These are phyloP conservation scores for Metroxylon sagu DNA, from an alignment of 176 grass and related monocot genomes.

Conservation along the genomic window DNA sequence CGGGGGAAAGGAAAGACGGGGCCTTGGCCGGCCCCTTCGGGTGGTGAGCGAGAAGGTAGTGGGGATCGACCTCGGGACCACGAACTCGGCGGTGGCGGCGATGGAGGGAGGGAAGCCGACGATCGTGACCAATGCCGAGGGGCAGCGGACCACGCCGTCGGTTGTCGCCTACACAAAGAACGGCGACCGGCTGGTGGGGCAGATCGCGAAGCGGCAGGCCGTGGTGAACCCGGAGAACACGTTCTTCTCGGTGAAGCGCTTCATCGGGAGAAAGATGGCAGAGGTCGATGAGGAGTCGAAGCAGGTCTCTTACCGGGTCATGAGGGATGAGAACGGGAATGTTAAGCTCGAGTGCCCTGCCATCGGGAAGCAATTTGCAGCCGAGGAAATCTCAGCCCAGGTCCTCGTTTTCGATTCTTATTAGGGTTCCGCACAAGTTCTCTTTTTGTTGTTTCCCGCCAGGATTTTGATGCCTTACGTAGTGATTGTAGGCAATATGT, in stretches of 20 bases:
- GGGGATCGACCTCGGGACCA: conserved; percentile 73
- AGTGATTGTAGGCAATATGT: too few species aligned
- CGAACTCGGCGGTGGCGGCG: conserved; percentile 68
- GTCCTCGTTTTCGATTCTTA: conserved; percentile 1
- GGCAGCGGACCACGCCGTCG: conserved; percentile 67
- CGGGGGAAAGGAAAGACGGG: conserved; percentile 14
- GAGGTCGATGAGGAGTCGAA: conserved; percentile 70
- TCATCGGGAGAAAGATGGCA: conserved; percentile 72
- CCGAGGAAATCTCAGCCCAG: conserved; percentile 68
- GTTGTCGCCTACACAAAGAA: conserved; percentile 70
- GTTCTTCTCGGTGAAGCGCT: conserved; percentile 69
- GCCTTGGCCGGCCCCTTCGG: conserved; percentile 39
- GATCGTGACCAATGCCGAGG: conserved; percentile 83
- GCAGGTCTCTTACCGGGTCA: conserved; percentile 57
- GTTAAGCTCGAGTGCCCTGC: conserved; percentile 68
- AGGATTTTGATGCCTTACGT: too few species aligned
- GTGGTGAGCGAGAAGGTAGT: conserved; percentile 63
- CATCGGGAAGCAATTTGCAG: conserved; percentile 59
- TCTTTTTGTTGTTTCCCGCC: too few species aligned
- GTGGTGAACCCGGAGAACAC: conserved; percentile 81
- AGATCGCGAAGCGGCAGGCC: conserved; percentile 82
- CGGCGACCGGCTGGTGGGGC: conserved; percentile 61
- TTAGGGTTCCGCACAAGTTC: too few species aligned
- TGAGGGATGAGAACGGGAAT: conserved; percentile 60
- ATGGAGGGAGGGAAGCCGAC: conserved; percentile 80